phyloP scores from a whole-genome alignment of 106 monocot genomes.

The Ottelia alismoides region DNA sequence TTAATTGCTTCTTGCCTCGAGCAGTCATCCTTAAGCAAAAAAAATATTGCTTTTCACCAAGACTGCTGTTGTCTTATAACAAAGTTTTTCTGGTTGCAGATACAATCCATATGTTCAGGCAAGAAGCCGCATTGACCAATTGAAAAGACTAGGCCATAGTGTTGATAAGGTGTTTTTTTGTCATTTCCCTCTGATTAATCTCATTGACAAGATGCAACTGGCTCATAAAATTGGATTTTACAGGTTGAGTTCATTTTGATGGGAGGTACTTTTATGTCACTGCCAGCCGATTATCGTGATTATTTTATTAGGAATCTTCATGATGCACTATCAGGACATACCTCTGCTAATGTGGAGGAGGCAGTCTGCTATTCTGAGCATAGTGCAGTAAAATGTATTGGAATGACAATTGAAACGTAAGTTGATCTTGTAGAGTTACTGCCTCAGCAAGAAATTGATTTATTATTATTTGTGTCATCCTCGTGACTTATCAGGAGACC shows the following conservation, averaged over 20 bases:
- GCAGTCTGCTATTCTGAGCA: conserved; percentile 94
- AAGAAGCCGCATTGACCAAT: conserved; percentile 94
- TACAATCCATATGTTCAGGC: conserved; percentile 99
- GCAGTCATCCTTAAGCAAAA: no score
- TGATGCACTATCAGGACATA: conserved; percentile 97
- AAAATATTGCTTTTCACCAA: no score
- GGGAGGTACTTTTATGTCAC: conserved; percentile 99
- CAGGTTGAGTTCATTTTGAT: conserved; percentile 99
- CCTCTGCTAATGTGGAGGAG: conserved; percentile 96
- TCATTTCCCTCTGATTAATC: no score
- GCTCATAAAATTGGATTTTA: no score
- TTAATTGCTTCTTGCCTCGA: no score
- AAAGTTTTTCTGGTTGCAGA: conserved; percentile 30
- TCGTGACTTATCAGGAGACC: conserved; percentile 79
- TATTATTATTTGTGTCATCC: neutral
- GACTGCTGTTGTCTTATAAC: no score
- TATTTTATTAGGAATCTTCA: conserved; percentile 97
- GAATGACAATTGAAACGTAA: conserved; percentile 99
- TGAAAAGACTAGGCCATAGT: conserved; percentile 96
- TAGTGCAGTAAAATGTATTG: conserved; percentile 83
- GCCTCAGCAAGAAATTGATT: no score
- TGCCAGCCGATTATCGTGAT: conserved; percentile 97
- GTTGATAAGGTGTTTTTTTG: conserved; percentile 98
- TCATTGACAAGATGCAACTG: no score
- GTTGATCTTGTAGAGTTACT: no score